phyloP scores from a whole-genome alignment of 2,329 filamentous ascomycete species.

The Seiridium cupressi region DNA sequence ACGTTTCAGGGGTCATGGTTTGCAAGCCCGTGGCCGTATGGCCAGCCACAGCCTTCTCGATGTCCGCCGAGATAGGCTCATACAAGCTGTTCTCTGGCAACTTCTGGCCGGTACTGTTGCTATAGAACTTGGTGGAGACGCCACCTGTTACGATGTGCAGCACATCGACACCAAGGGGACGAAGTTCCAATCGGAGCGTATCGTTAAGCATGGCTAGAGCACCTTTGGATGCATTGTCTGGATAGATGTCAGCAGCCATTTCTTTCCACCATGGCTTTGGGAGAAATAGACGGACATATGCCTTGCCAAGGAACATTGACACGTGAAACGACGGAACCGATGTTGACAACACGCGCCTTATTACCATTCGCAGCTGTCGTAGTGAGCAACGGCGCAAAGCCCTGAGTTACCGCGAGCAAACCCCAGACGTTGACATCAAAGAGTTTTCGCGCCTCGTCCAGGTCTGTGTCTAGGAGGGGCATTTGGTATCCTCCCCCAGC shows the following conservation, averaged over 20 bases:
- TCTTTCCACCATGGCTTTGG: too few species aligned
- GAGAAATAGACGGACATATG: slow-evolving; percentile 19
- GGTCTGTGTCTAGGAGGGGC: slow-evolving; percentile 30
- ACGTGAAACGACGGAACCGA: slow-evolving; percentile 33
- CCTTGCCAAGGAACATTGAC: slow-evolving; percentile 32
- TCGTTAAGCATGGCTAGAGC: slow-evolving; percentile 36
- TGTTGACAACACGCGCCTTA: slow-evolving; percentile 33
- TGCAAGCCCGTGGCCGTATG: slow-evolving; percentile 4
- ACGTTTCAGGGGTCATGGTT: slow-evolving; percentile 10
- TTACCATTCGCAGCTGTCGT: slow-evolving; percentile 18
- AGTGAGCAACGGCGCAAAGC: slow-evolving; percentile 36
- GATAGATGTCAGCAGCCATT: background rate
- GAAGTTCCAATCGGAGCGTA: slow-evolving; percentile 39
- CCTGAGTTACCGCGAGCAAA: slow-evolving; percentile 34
- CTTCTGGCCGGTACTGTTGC: slow-evolving; percentile 10
- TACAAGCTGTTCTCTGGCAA: slow-evolving; percentile 12
- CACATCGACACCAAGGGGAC: slow-evolving; percentile 31
- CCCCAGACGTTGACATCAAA: slow-evolving; percentile 26
- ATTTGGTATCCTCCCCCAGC: slow-evolving; percentile 31
- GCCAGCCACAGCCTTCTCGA: slow-evolving; percentile 13
- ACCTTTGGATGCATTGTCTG: slow-evolving; percentile 40
- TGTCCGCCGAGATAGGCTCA: slow-evolving; percentile 10
- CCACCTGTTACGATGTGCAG: slow-evolving; percentile 30
- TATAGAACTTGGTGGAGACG: slow-evolving; percentile 28
- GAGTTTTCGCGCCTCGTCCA: slow-evolving; percentile 21